Conservation (phyloP, 176 grass and related monocot species). For the Canna indica region DNA sequence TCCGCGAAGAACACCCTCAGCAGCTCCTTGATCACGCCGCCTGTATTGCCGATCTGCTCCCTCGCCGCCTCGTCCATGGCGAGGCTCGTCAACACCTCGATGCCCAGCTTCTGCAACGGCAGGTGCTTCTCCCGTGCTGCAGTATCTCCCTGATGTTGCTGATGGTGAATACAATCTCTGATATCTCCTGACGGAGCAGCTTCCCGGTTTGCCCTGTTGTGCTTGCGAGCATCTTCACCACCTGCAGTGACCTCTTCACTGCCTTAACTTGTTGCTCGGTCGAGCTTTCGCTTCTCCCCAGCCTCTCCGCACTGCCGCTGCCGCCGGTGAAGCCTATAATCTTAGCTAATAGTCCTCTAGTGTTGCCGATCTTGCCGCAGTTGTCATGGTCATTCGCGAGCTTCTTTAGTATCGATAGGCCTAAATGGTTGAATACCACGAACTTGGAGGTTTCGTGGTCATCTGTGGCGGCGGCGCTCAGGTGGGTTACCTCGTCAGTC, state of each 20-base stretch:
- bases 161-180: conserved; percentile 54
- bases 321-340: conserved; percentile 56
- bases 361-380: conserved; percentile 53
- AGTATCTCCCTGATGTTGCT: conserved; percentile 78
- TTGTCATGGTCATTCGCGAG: conserved; percentile 63
- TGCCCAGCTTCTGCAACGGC: conserved; percentile 34
- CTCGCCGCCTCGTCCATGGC: conserved; percentile 61
- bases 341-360: conserved; percentile 58
- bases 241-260: conserved; percentile 53
- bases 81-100: conserved; percentile 53
- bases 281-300: neutral
- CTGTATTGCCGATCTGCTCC: conserved; percentile 51
- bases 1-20: conserved; percentile 60
- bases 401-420: conserved; percentile 70
- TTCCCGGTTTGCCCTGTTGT: conserved; percentile 41
- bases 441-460: conserved; percentile 6
- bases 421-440: conserved; percentile 50
- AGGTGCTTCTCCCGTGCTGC: conserved; percentile 18
- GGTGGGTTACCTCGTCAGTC: neutral
- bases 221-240: conserved; percentile 61
- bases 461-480: neutral
- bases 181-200: conserved; percentile 42
- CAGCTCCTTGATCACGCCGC: conserved; percentile 46
- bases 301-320: conserved; percentile 3
- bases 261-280: conserved; percentile 28